phyloP scores from a whole-genome alignment of 805 yeast genomes.

The Pichia exigua region DNA sequence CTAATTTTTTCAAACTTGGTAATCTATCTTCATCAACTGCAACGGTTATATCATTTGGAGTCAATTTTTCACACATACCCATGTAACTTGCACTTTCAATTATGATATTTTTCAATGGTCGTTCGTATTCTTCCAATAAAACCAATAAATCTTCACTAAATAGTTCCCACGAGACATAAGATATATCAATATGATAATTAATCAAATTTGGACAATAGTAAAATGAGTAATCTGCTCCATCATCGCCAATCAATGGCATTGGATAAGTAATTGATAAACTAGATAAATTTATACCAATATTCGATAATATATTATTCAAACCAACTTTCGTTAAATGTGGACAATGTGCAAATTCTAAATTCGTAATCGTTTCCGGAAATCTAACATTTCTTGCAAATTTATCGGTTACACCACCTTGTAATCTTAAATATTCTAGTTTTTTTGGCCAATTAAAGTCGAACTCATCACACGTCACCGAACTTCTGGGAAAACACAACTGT shows the following conservation, averaged over 20 bases:
- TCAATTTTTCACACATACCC: conserved; percentile 75
- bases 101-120: conserved; percentile 53
- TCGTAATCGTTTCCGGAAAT: conserved; percentile 68
- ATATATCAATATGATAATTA: conserved; percentile 65
- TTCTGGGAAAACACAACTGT: conserved; percentile 79
- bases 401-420: conserved; percentile 87
- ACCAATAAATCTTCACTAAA: conserved; percentile 41
- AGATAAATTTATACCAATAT: conserved; percentile 58
- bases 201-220: conserved; percentile 67
- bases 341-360: conserved; percentile 79
- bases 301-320: conserved; percentile 49
- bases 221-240: conserved; percentile 67
- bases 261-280: conserved; percentile 73
- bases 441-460: conserved; percentile 72
- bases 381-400: conserved; percentile 60
- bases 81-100: conserved; percentile 81
- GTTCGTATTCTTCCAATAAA: conserved; percentile 20
- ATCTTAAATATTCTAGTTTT: conserved; percentile 56
- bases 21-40: conserved; percentile 75
- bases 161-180: conserved; percentile 53
- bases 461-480: conserved; percentile 66
- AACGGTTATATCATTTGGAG: conserved; percentile 81
- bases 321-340: conserved; percentile 66
- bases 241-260: conserved; percentile 67
- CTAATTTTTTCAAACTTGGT: conserved; percentile 55